Evolutionary conservation across 371 early-diverging fungal species (phyloP).

Genomic region (Mortierella sp.): DNA sequence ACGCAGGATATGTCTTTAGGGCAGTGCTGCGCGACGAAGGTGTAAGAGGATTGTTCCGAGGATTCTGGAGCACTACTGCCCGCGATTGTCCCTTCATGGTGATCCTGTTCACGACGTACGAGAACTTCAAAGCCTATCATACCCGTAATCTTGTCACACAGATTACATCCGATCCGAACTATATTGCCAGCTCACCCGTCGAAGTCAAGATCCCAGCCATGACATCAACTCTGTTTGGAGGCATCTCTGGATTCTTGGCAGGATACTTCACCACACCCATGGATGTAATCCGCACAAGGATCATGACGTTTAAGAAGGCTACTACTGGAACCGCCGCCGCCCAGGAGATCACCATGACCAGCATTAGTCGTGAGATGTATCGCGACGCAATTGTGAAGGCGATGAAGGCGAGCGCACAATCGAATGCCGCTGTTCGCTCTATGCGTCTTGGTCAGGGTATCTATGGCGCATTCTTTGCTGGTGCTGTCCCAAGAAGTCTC

Average conservation of each 20-base stretch:
- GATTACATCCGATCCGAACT: constrained; percentile 51
- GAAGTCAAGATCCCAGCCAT: constrained; percentile 76
- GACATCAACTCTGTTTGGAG: constrained; percentile 78
- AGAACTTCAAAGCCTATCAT: constrained; percentile 81
- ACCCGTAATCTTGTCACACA: constrained; percentile 59
- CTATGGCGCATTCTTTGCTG: constrained; percentile 69
- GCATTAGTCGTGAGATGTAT: constrained; percentile 46
- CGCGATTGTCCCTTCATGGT: constrained; percentile 89
- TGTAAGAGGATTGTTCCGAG: constrained; percentile 76
- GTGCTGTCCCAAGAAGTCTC: constrained; percentile 70
- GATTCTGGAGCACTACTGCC: constrained; percentile 81
- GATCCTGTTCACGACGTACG: constrained; percentile 83
- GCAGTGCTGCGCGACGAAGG: constrained; percentile 74
- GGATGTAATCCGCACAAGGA: constrained; percentile 82
- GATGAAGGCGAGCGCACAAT: constrained; percentile 20
- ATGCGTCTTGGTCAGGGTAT: constrained; percentile 34
- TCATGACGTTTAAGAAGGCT: constrained; percentile 71
- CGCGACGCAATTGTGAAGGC: constrained; percentile 30
- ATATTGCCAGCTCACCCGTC: constrained; percentile 61
- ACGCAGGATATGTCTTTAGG: constrained; percentile 63
- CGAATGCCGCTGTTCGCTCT: constrained; percentile 25
- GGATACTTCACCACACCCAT: constrained; percentile 87
- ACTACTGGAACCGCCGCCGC: neutral
- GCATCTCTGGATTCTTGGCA: constrained; percentile 81
- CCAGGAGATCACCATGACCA: constrained; percentile 43